phyloP scores from a whole-genome alignment of 495 filamentous ascomycete genomes.

The Bombardia bombarda region DNA sequence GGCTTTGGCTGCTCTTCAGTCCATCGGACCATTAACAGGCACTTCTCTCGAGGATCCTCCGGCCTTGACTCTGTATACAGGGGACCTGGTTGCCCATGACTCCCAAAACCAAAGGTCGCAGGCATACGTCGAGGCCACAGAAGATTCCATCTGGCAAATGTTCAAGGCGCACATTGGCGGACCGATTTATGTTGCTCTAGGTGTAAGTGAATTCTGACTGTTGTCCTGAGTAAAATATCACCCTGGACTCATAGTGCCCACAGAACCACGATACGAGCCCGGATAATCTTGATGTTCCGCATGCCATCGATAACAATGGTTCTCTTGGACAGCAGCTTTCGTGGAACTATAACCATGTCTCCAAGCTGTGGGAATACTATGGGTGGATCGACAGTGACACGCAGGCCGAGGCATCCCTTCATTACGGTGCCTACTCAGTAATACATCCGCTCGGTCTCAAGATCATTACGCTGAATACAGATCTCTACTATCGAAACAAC shows the following conservation, averaged over 20 bases:
- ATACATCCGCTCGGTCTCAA: slow-evolving; percentile 40
- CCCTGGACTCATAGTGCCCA: background rate
- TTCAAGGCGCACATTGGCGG: slow-evolving; percentile 49
- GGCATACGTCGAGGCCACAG: slow-evolving; percentile 43
- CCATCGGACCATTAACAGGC: slow-evolving; percentile 49
- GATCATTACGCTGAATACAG: slow-evolving; percentile 47
- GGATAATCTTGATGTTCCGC: slow-evolving; percentile 40
- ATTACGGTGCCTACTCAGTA: slow-evolving; percentile 46
- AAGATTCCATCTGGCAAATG: slow-evolving; percentile 43
- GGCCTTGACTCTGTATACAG: slow-evolving; percentile 47
- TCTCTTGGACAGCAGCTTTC: slow-evolving; percentile 46
- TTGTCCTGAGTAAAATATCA: background rate
- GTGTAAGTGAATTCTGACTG: slow-evolving; percentile 3
- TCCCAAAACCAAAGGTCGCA: slow-evolving; percentile 35
- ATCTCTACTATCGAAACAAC: slow-evolving; percentile 45
- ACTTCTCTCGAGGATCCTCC: slow-evolving; percentile 35
- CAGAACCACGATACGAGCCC: slow-evolving; percentile 51
- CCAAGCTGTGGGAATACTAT: slow-evolving; percentile 42
- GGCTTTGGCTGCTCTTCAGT: slow-evolving; percentile 47
- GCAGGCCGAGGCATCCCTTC: slow-evolving; percentile 34
- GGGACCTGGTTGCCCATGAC: slow-evolving; percentile 50
- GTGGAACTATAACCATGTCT: slow-evolving; percentile 49
- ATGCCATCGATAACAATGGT: slow-evolving; percentile 37
- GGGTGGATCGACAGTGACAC: slow-evolving; percentile 39
- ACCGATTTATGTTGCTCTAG: slow-evolving; percentile 43